Base-by-base conservation (phyloP, 139 green algal genomes). In the Monoraphidium neglectum region DNA sequence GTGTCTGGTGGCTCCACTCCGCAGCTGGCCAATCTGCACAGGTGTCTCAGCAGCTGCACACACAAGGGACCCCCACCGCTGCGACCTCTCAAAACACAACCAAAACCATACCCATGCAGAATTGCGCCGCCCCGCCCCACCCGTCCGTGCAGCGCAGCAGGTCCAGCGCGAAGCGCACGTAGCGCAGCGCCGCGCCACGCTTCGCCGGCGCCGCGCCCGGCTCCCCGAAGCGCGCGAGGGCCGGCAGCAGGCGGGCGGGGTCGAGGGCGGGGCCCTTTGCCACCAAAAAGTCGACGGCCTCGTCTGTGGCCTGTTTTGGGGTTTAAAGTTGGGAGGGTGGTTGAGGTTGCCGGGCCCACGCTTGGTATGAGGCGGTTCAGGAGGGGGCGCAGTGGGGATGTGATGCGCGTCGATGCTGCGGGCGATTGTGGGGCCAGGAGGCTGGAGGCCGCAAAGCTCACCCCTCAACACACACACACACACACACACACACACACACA, bases 211-310 rank as follows among this genome's bases (percentile, higher is more conserved):
- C 33, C 5, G 80, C 81, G 8, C 63, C 72, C 3, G 66, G 57
- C 70, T 94, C 90, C 23, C 83, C 89, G 72, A 88, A 92, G 10
- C 87, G 85, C 49, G 97, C 81, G 73, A 98, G 79, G 3, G 94
- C 94, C 0, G 95, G 93, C 46, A 98, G 85, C 38, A 98, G 82
- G 30, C 86, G 82, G 30, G 87, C 87, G 51, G 74, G 76, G 37
- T 81, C 65, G 26, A 83, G 67, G 5, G 77, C 32, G 1, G 77
- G 37, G 6, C 81, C 74, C 54, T 68, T 53, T 10, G 56, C 10
- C 28, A 96, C 88, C 90, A 91, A 97, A 26, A 87, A 69, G 43
- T 93, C 88, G 24, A 96, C 85, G 2, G 88, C 86, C 0, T 63
- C 62, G 12, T 16, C 62, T 0, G 92, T 87, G n/a, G 79, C 82